These are phyloP conservation scores for Echium plantagineum DNA, from an alignment of 257 asterid species.

Conservation along the genomic window DNA sequence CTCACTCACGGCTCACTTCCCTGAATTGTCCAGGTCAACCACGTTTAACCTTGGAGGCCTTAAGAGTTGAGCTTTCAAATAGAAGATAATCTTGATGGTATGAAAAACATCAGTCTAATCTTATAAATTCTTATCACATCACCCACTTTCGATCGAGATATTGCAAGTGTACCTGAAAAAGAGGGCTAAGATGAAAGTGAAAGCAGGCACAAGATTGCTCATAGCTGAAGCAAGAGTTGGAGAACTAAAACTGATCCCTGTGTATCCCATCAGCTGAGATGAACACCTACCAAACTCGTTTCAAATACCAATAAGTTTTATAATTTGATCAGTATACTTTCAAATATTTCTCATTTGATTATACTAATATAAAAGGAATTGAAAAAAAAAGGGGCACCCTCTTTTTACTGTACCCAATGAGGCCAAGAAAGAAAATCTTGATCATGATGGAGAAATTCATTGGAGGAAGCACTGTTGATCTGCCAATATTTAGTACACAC, in stretches of 20 bases:
- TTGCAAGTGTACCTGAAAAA: conserved; percentile 17
- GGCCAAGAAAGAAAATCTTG: conserved; percentile 59
- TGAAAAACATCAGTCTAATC: no score
- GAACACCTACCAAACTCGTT: conserved; percentile 7
- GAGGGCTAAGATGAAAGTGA: conserved; percentile 34
- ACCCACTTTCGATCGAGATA: no score
- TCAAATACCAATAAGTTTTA: background rate
- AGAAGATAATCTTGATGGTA: no score
- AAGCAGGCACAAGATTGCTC: conserved; percentile 63
- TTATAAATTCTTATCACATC: no score
- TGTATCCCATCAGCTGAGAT: conserved; percentile 15
- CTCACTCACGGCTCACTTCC: no score
- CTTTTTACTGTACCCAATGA: conserved; percentile 40
- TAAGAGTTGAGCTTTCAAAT: no score
- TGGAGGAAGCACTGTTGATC: conserved; percentile 52
- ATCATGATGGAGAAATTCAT: conserved; percentile 31
- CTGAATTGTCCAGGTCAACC: no score
- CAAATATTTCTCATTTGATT: no score
- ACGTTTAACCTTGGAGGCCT: no score
- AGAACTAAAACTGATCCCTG: conserved; percentile 57
- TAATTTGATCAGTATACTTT: background rate
- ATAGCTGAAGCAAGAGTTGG: conserved; percentile 68
- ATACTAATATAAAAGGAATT: background rate
- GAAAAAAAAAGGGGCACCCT: background rate
- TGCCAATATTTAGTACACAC: conserved; percentile 12